These are phyloP conservation scores for Limnanthes douglasii DNA, from an alignment of 345 rosid genomes.

Conservation along the genomic window DNA sequence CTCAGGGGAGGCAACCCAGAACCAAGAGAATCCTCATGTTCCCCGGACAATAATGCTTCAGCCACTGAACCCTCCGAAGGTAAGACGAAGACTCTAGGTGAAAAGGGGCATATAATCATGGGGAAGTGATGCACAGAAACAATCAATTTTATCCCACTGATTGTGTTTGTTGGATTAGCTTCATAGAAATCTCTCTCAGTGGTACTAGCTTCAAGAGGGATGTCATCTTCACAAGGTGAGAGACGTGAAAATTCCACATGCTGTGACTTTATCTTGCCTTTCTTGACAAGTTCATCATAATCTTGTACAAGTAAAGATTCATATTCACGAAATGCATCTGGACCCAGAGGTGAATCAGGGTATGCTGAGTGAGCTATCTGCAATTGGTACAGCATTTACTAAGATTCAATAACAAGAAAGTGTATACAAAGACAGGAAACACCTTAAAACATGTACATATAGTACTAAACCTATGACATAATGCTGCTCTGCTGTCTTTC, in stretches of 20 bases:
- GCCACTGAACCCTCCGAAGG: constrained; percentile 93
- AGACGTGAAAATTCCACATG: constrained; percentile 55
- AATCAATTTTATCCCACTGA: constrained; percentile 19
- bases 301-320: constrained; percentile 88
- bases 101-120: constrained; percentile 68
- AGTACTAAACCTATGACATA: background rate
- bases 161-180: constrained; percentile 12
- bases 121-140: constrained; percentile 86
- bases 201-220: constrained; percentile 25
- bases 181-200: constrained; percentile 15
- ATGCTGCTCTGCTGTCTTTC: too few relatives aligned
- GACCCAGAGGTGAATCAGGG: constrained; percentile 86
- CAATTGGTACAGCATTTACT: constrained; percentile 6
- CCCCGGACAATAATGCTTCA: constrained; percentile 58
- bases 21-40: constrained; percentile 69
- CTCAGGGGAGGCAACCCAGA: constrained; percentile 78
- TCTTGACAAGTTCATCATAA: constrained; percentile 67
- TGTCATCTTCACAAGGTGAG: constrained; percentile 31
- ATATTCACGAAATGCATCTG: constrained; percentile 84
- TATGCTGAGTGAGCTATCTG: constrained; percentile 74
- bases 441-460: background rate
- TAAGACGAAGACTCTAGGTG: constrained; percentile 77
- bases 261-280: constrained; percentile 21
- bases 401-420: constrained; percentile 1
- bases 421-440: background rate